Percentiles rank a stretch among this genome's conserved stretches.
phyloP scores from a whole-genome alignment of 2,329 filamentous ascomycete species.

The Tolypocladium ovalisporum region DNA sequence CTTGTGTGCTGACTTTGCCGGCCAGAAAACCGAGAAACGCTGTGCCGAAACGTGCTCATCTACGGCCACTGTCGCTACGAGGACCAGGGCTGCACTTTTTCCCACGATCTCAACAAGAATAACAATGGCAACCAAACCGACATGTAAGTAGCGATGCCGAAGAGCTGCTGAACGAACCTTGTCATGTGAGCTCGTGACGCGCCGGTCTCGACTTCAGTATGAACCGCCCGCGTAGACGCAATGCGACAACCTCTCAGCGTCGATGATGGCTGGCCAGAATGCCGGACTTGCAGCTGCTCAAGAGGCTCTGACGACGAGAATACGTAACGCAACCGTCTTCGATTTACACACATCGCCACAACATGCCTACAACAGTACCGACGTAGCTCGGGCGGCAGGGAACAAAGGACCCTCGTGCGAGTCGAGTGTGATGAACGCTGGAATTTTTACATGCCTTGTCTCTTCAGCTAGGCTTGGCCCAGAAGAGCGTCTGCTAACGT shows the following conservation, averaged over 20 bases:
- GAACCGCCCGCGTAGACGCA: background rate
- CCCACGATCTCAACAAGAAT: conserved; percentile 64
- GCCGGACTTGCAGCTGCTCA: background rate
- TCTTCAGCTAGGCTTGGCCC: background rate
- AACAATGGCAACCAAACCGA: conserved; percentile 32
- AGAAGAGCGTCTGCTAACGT: background rate
- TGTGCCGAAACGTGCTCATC: conserved; percentile 86
- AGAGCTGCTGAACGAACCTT: background rate
- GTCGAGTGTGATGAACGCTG: background rate
- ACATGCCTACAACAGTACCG: background rate
- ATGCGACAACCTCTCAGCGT: background rate
- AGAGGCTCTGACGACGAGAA: background rate
- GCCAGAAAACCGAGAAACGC: conserved; percentile 73
- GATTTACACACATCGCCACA: background rate
- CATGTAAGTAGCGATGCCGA: conserved; percentile 27
- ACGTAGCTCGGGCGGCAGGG: background rate
- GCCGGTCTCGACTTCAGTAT: background rate
- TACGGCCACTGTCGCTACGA: conserved; percentile 90
- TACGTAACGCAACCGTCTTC: background rate
- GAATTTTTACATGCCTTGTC: background rate
- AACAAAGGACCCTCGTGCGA: background rate
- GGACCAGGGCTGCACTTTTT: conserved; percentile 84
- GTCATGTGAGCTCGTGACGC: background rate
- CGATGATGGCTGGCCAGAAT: background rate
- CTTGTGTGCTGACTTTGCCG: background rate